Percentiles rank a stretch among this genome's conserved stretches.
phyloP scores from a whole-genome alignment of 2,329 filamentous ascomycete genomes.

The Pseudogymnoascus sp. region DNA sequence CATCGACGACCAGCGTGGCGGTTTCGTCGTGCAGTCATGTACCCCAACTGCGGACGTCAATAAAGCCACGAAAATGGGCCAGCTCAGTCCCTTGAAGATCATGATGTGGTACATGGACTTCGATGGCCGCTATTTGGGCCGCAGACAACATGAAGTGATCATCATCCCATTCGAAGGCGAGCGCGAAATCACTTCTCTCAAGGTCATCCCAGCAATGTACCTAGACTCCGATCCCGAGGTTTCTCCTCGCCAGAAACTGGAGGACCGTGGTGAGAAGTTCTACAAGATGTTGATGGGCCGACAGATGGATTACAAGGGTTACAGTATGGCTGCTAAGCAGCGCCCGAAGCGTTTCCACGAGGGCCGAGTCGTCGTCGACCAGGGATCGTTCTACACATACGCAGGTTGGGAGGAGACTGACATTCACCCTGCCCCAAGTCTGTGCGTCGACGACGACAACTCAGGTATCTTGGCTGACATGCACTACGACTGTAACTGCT shows the following conservation, averaged over 20 bases:
- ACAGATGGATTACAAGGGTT: slow-evolving; percentile 21
- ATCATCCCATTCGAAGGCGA: slow-evolving; percentile 24
- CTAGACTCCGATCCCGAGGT: slow-evolving; percentile 13
- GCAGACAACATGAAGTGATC: slow-evolving; percentile 18
- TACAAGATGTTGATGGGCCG: slow-evolving; percentile 19
- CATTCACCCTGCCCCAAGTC: slow-evolving; percentile 15
- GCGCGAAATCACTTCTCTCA: slow-evolving; percentile 22
- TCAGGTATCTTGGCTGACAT: slow-evolving; percentile 17
- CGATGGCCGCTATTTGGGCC: slow-evolving; percentile 22
- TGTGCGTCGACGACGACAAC: slow-evolving; percentile 18
- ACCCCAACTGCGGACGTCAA: not conserved
- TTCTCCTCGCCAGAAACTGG: slow-evolving; percentile 13
- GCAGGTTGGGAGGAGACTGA: slow-evolving; percentile 18
- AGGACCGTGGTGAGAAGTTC: slow-evolving; percentile 19
- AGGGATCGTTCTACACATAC: slow-evolving; percentile 18
- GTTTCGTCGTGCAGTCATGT: slow-evolving; percentile 17
- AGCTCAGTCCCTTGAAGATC: slow-evolving; percentile 18
- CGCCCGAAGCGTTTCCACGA: slow-evolving; percentile 19
- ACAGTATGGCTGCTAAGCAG: slow-evolving; percentile 17
- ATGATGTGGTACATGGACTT: slow-evolving; percentile 26
- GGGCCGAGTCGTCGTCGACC: slow-evolving; percentile 18
- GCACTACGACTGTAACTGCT: slow-evolving; percentile 18
- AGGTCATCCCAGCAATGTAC: slow-evolving; percentile 21
- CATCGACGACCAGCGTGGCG: slow-evolving; percentile 17
- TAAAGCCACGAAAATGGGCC: slow-evolving; percentile 12